Conservation (phyloP, 352 stramenopile genomes). For the Pythium aquatile region DNA sequence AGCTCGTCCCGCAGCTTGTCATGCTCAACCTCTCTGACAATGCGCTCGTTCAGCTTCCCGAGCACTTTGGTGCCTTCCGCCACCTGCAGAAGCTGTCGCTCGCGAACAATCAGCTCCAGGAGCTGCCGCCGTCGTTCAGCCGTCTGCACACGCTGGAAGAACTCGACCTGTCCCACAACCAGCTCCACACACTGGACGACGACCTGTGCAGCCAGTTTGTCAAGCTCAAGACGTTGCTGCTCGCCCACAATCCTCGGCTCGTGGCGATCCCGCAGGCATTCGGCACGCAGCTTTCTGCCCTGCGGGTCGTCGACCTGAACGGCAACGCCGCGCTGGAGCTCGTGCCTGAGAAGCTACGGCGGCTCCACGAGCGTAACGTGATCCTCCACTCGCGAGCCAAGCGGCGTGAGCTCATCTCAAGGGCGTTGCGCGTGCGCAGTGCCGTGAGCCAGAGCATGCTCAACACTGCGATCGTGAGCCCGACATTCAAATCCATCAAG, state of each 20-base stretch:
- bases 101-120: constrained; percentile 36
- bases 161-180: constrained; percentile 40
- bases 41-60: constrained; percentile 32
- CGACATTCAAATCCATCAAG: constrained; percentile 27
- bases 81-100: constrained; percentile 49
- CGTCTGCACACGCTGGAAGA: constrained; percentile 42
- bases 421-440: constrained; percentile 51
- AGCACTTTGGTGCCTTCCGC: constrained; percentile 32
- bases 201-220: constrained; percentile 29
- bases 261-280: constrained; percentile 29
- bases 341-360: constrained; percentile 52
- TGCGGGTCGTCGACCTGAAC: constrained; percentile 46
- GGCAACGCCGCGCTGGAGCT: constrained; percentile 34
- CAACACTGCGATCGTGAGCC: constrained; percentile 21
- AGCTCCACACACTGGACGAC: constrained; percentile 35
- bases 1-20: constrained; percentile 38
- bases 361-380: constrained; percentile 59
- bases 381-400: constrained; percentile 60
- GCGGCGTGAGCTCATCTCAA: constrained; percentile 57
- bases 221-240: constrained; percentile 40
- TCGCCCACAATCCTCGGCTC: constrained; percentile 40
- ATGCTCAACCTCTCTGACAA: constrained; percentile 46
- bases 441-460: constrained; percentile 32
- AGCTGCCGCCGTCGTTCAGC: constrained; percentile 31
- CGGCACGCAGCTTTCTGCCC: constrained; percentile 23